Evolutionary conservation across 371 early-diverging fungal species (phyloP).

Genomic region (Apophysomyces elegans): DNA sequence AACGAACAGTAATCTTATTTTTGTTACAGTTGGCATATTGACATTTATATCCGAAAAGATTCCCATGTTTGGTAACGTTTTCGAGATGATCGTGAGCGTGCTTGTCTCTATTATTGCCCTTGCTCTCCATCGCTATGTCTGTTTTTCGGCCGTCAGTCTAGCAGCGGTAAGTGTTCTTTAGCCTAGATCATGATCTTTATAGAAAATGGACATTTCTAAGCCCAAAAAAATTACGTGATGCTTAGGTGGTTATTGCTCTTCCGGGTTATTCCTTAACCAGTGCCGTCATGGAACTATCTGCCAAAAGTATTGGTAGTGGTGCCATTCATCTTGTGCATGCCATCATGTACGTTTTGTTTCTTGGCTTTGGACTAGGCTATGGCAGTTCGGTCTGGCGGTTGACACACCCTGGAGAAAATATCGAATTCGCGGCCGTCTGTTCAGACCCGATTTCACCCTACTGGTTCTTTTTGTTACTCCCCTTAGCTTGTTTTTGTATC

Average conservation of each 20-base stretch:
- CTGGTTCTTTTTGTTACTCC: slow-evolving; percentile 39
- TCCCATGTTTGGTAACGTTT: slow-evolving; percentile 66
- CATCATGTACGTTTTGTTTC: slow-evolving; percentile 72
- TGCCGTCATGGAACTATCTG: slow-evolving; percentile 78
- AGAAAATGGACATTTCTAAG: neutral
- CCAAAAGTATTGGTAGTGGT: slow-evolving; percentile 82
- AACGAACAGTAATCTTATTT: neutral
- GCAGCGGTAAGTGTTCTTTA: slow-evolving; percentile 39
- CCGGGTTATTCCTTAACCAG: slow-evolving; percentile 76
- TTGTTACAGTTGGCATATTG: slow-evolving; percentile 51
- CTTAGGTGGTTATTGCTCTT: slow-evolving; percentile 61
- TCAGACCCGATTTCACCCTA: slow-evolving; percentile 32
- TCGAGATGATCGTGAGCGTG: slow-evolving; percentile 67
- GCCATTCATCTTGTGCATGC: slow-evolving; percentile 76
- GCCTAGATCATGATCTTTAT: no score
- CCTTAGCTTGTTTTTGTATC: slow-evolving; percentile 29
- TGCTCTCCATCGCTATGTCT: slow-evolving; percentile 50
- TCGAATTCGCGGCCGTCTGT: slow-evolving; percentile 25
- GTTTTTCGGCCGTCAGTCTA: slow-evolving; percentile 63
- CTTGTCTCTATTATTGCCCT: slow-evolving; percentile 63
- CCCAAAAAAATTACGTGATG: neutral
- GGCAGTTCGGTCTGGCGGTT: slow-evolving; percentile 54
- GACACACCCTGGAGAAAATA: slow-evolving; percentile 21
- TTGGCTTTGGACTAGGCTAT: slow-evolving; percentile 77
- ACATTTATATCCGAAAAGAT: slow-evolving; percentile 65